A percentile compares a stretch with the other conserved stretches of the same genome.
Conservation (phyloP, 768 basidiomycete species). For the Daedalea quercina region DNA sequence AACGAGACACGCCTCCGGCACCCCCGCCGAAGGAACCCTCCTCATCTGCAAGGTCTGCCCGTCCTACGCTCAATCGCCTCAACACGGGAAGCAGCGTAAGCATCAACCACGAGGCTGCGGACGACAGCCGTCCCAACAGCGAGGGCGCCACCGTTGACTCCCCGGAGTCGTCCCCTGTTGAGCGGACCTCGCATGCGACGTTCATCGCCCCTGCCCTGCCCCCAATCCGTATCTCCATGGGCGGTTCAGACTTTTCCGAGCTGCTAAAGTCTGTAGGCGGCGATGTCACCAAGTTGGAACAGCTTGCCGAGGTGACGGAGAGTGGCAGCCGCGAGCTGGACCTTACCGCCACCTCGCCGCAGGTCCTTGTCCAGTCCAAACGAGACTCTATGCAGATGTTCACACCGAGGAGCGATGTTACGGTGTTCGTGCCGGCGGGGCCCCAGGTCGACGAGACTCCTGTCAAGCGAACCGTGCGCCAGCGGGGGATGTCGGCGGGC, state of each 20-base stretch:
- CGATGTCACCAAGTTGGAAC: conserved; percentile 40
- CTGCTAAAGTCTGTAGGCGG: conserved; percentile 53
- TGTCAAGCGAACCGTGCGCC: conserved; percentile 8
- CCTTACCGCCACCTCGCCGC: conserved; percentile 9
- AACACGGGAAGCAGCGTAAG: conserved; percentile 7
- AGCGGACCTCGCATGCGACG: conserved; percentile 63
- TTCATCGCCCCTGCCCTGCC: conserved; percentile 85
- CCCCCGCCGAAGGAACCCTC: conserved; percentile 17
- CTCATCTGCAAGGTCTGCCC: conserved; percentile 10
- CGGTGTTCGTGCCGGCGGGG: conserved; percentile 9
- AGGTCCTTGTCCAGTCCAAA: background rate
- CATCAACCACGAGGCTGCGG: conserved; percentile 20
- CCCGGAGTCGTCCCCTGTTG: conserved; percentile 54
- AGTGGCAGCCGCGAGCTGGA: conserved; percentile 2
- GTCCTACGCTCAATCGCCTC: conserved; percentile 25
- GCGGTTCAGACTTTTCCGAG: conserved; percentile 74
- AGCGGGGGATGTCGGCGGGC: background rate
- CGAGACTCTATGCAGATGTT: conserved; percentile 7
- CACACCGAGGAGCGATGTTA: conserved; percentile 20
- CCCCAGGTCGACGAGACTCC: conserved; percentile 15
- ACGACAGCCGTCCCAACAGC: conserved; percentile 29
- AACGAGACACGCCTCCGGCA: conserved; percentile 10
- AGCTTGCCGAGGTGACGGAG: conserved; percentile 28
- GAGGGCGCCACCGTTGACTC: conserved; percentile 21
- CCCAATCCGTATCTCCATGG: conserved; percentile 88